Evolutionary conservation across 1,284 basidiomycete genomes (phyloP).

Genomic region (Ganoderma sp.): DNA sequence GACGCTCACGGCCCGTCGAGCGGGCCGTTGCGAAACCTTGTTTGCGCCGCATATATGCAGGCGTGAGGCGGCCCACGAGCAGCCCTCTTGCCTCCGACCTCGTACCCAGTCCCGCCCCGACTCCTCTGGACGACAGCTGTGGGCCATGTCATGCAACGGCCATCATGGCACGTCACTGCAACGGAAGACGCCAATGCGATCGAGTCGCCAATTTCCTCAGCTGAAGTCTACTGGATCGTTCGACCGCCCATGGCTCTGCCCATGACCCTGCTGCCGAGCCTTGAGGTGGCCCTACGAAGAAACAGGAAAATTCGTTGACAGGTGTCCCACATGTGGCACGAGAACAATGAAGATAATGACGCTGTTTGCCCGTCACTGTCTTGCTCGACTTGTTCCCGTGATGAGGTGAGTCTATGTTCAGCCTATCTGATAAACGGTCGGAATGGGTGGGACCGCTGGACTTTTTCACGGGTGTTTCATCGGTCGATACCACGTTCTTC

Average conservation of each 20-base stretch:
- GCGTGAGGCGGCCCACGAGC: not conserved
- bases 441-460: not conserved
- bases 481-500: not conserved
- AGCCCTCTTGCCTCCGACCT: not conserved
- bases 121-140: not conserved
- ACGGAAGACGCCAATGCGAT: not conserved
- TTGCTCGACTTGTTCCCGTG: not conserved
- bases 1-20: not conserved
- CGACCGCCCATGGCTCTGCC: not conserved
- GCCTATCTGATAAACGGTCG: not conserved
- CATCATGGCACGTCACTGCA: not conserved
- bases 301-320: not conserved
- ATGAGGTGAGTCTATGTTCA: not conserved
- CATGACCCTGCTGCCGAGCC: not conserved
- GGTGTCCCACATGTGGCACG: not conserved
- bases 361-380: not conserved
- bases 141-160: not conserved
- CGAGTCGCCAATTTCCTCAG: not conserved
- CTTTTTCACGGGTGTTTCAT: not conserved
- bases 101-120: not conserved
- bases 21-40: not conserved
- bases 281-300: not conserved
- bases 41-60: not conserved
- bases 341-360: not conserved
- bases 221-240: not conserved